A percentile compares a stretch with the other conserved stretches of the same genome.
phyloP scores from a whole-genome alignment of 345 rosid genomes.

The Populus simonii region DNA sequence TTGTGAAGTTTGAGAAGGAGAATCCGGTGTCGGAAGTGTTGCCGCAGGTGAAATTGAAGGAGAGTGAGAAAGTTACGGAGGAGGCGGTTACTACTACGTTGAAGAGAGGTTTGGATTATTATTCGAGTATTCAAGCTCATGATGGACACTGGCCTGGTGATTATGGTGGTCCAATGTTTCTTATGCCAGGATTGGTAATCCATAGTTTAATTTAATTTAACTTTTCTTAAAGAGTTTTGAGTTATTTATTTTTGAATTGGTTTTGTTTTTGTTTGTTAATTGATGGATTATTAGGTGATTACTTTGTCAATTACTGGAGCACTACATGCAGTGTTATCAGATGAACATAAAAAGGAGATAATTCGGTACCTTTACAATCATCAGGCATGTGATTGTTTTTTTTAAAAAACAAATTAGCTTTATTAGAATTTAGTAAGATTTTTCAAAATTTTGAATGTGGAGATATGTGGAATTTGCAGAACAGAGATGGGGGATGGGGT shows the following conservation, averaged over 20 bases:
- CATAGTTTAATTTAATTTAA: not conserved
- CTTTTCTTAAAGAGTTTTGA: not conserved
- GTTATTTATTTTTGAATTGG: not conserved
- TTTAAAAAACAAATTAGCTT: not conserved
- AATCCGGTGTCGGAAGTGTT: slow-evolving; percentile 35
- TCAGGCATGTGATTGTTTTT: slow-evolving; percentile 47
- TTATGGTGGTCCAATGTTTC: slow-evolving; percentile 99
- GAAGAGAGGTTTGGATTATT: slow-evolving; percentile 64
- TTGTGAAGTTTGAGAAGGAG: slow-evolving; percentile 64
- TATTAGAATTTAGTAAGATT: not conserved
- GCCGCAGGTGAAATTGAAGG: slow-evolving; percentile 52
- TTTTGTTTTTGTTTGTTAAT: not conserved
- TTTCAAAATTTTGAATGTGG: not conserved
- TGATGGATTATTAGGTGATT: slow-evolving; percentile 47
- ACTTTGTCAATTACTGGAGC: slow-evolving; percentile 81
- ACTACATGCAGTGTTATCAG: slow-evolving; percentile 67
- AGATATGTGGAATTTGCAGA: slow-evolving; percentile 47
- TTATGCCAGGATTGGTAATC: slow-evolving; percentile 78
- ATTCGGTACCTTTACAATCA: slow-evolving; percentile 84
- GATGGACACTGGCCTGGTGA: slow-evolving; percentile 99
- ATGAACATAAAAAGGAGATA: slow-evolving; percentile 75
- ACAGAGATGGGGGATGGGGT: slow-evolving; percentile 97
- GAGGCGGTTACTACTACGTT: slow-evolving; percentile 54
- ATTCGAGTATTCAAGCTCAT: slow-evolving; percentile 73
- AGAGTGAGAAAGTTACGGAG: slow-evolving; percentile 59